Evolutionary conservation across 2,329 filamentous ascomycete genomes (phyloP).

Genomic region (Fusarium citri): DNA sequence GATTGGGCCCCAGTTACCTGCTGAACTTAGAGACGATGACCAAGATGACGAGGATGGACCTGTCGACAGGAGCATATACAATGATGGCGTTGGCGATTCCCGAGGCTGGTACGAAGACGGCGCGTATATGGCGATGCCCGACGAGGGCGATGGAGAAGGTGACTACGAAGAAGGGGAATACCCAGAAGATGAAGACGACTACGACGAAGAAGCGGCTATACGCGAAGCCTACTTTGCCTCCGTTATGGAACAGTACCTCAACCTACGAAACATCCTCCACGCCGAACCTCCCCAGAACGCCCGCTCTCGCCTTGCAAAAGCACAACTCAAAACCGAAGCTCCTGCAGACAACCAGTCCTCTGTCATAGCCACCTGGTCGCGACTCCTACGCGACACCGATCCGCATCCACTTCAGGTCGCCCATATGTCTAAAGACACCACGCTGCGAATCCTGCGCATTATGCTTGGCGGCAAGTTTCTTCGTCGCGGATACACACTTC

Average conservation of each 20-base stretch:
- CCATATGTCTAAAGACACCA: conserved; percentile 73
- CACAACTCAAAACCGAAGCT: conserved; percentile 67
- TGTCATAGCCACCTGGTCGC: conserved; percentile 64
- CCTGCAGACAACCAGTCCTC: conserved; percentile 63
- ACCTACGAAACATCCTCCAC: conserved; percentile 72
- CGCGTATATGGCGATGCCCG: conserved; percentile 76
- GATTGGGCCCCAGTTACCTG: conserved; percentile 63
- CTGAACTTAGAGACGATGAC: conserved; percentile 46
- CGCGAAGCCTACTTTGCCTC: conserved; percentile 75
- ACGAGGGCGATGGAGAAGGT: conserved; percentile 48
- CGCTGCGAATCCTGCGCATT: conserved; percentile 74
- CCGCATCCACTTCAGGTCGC: conserved; percentile 70
- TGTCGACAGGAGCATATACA: conserved; percentile 60
- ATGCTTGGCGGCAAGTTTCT: conserved; percentile 74
- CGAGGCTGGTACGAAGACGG: conserved; percentile 81
- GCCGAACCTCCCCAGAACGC: conserved; percentile 64
- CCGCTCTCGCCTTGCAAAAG: conserved; percentile 63
- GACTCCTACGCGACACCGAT: conserved; percentile 63
- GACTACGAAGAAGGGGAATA: conserved; percentile 47
- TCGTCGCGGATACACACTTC: conserved; percentile 67
- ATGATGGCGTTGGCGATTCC: conserved; percentile 62
- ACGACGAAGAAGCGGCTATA: conserved; percentile 54
- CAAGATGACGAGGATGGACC: conserved; percentile 47
- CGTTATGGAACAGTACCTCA: conserved; percentile 72
- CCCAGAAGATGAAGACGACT: conserved; percentile 40